Evolutionary conservation across 1,284 basidiomycete species (phyloP), one percentile per base, ranked within the genome.

Genomic region (Pseudozyma tsukubaensis): DNA sequence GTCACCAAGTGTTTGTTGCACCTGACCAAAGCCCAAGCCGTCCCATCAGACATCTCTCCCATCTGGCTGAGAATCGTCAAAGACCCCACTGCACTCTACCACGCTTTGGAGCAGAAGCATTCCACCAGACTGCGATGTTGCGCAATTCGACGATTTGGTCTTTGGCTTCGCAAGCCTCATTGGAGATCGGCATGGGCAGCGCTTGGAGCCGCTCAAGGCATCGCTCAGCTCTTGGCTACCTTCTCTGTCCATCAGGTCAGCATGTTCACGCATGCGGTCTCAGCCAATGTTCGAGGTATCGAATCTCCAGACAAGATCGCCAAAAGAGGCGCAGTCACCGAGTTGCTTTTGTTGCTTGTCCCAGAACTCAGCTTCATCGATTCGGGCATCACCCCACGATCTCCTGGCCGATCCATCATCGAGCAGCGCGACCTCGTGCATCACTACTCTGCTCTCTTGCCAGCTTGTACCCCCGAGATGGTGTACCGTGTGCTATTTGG

Each of bases 121-220:
- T 53, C 51, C 18, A 24, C 3, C 3, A 4, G 24, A 14, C 39
- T 43, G n/a, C 51, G 51, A 53, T 18, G 24, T 21, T 12, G 14
- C 9, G 51, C 51, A 16, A 53, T 53, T 32, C 39, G 37, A 42
- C 39, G 51, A 18, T 29, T 53, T 34, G 51, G 21, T 9, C 13
- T 14, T 32, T 19, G 39, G 24, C 13, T 53, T 12, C 12, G 39
- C 10, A 16, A 40, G 7, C 16, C 12, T 10, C 24, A 35, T 13
- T 53, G 51, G 51, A 39, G 40, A n/a, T 37, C 19, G 9, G 40
- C 40, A 14, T 53, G 51, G 51, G 24, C 42, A 5, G 51, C 51
- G 16, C 51, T 53, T 14, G 51, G 51, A 16, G 39, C 37, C 11
- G 40, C 51, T 14, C 21, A 42, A n/a, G 51, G 51, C 16, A 53